Base-by-base conservation (phyloP, 257 asterid species). In the Ophiorrhiza pumila region DNA sequence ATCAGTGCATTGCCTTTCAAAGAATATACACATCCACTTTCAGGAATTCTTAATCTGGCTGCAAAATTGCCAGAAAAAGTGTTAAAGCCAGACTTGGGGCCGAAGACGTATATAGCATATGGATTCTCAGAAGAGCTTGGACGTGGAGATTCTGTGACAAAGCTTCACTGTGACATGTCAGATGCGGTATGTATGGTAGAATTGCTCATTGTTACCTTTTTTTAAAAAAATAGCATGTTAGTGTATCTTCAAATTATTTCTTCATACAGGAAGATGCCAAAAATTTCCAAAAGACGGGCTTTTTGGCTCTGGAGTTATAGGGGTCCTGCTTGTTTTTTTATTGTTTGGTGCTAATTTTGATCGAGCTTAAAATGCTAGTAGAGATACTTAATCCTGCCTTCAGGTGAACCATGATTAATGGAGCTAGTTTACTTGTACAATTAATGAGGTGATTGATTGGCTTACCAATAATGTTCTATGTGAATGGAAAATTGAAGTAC, bases 11-110 rank as follows among this genome's bases (percentile, higher is more conserved):
- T 89, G 83, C 96, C 96, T 68, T 89, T 49, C 68, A 82, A 85
- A 74, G 96, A 89, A 67, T 89, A 87, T 68, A 82, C 92, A 49
- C 87, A 89, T 78, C 89, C 86, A 9, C 31, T 32, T 13, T 78
- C 83, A 52, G 92, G 96, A 66, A 41, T 81, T 55, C 84, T 87
- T 46, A 89, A 89, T 71, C 61, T 80, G 76, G 90, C 95, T 9
- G 59, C 90, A 17, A 87, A 82, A 70, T 72, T 79, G 41, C 77
- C 92, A 4, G 0, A 46, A 0, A 42, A 34, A 11, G 57, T 72
- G 74, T 65, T 83, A 78, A 87, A 87, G 83, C 95, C 95, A 41
- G 95, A 89, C 59, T 31, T 87, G 83, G 95, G 95, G 71, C 95
- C 96, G 31, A 89, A 89, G 78, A 84, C 91, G 20, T 89, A 89